Percentiles rank a stretch among this genome's conserved stretches.
Conservation (phyloP, 345 rosid species). For the Litchi chinensis region DNA sequence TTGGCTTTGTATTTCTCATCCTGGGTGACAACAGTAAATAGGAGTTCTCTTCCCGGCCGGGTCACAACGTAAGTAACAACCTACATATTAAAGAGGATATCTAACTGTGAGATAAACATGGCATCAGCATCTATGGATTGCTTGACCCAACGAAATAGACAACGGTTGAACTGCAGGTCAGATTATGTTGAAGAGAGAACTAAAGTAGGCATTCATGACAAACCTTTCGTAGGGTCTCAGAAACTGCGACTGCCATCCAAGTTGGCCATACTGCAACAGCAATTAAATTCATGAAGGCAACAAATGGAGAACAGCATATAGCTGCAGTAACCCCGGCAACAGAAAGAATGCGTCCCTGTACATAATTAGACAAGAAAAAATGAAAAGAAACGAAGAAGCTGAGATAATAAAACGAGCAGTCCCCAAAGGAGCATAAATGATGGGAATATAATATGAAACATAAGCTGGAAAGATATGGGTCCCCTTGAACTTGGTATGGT, state of each 20-base stretch:
- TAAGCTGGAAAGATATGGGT: neutral
- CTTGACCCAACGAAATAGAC: too few relatives aligned
- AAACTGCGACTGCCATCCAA: conserved; percentile 74
- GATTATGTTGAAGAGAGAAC: neutral
- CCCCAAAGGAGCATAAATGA: conserved; percentile 1
- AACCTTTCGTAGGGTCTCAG: conserved; percentile 92
- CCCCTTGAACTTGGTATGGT: neutral
- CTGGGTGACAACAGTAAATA: conserved; percentile 86
- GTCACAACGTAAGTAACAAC: conserved; percentile 85
- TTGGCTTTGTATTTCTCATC: conserved; percentile 98
- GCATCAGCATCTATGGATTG: neutral
- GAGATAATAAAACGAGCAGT: neutral
- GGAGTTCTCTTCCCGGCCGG: conserved; percentile 91
- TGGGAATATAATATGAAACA: neutral
- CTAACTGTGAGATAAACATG: neutral
- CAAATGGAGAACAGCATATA: conserved; percentile 77
- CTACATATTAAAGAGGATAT: conserved; percentile 35
- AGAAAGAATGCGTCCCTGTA: conserved; percentile 84
- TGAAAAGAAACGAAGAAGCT: neutral
- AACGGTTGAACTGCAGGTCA: neutral
- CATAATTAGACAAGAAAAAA: conserved; percentile 24
- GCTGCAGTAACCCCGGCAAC: conserved; percentile 76
- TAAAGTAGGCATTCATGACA: neutral
- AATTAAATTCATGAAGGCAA: conserved; percentile 70
- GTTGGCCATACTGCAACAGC: conserved; percentile 88